Evolutionary conservation across 2,329 filamentous ascomycete species (phyloP), one percentile per base, ranked within the genome.

Genomic region (Clarireedia monteithiana): DNA sequence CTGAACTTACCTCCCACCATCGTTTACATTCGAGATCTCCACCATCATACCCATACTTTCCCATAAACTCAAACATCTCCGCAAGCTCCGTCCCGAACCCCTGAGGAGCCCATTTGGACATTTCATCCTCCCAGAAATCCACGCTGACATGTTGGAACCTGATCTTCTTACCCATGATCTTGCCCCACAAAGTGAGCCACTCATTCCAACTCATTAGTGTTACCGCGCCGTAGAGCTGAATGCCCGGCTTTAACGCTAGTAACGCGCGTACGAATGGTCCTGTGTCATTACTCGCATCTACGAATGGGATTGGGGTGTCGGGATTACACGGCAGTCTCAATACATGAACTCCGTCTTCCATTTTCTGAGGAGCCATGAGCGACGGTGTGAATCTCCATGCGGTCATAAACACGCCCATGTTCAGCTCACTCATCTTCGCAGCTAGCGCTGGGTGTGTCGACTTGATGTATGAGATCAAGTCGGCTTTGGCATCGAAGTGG

Each of bases 1-100:
- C 42, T 61, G 61, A 17, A 47, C 26, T 49, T 38, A 49, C 26
- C 47, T 36, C 27, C 47, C 47, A 49, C 47, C 47, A 49, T 23
- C 47, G 12, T 20, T 38, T 46, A 10, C 42, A 46, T 24, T n/a
- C 30, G 6, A 64, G 62, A 56, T 72, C 69, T 10, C 69, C 53
- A 50, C 71, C 70, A 56, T 68, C 63, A 53, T 70, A 73, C 1
- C 71, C 70, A 61, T 67, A 71, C 42, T 60, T 59, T 46, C 59
- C 55, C 39, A 55, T 58, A 44, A 64, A 63, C 6, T 56, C 57
- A 50, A 67, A 68, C 65, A 70, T 72, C 55, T 72, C 69, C 0
- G 62, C 67, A 17, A 73, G 49, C 56, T 73, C 71, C 15, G 47
- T 58, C 4, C 61, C 62, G 12, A 46, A 46, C 23, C 42, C 42